Conservation (phyloP, 2,329 filamentous ascomycete species). For the Triangularia verruculosa region DNA sequence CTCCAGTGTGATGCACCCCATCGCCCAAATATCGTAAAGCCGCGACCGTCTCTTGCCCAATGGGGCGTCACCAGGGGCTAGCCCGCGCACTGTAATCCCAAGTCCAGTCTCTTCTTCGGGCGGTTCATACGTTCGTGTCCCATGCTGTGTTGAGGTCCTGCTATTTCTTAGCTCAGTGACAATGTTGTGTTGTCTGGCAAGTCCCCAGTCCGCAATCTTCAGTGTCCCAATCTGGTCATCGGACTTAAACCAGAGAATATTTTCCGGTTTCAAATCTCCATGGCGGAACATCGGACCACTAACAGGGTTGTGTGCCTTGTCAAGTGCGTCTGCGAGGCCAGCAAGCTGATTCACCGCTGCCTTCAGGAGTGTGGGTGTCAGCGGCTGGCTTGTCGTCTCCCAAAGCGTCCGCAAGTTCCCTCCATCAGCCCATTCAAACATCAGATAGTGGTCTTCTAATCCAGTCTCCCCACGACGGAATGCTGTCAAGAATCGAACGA, state of each 20-base stretch:
- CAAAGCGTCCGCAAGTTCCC: conserved; percentile 15
- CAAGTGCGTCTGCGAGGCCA: conserved; percentile 7
- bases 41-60: conserved; percentile 18
- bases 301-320: conserved; percentile 1
- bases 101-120: conserved; percentile 13
- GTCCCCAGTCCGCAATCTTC: conserved; percentile 20
- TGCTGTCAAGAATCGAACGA: conserved; percentile 20
- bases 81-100: neutral
- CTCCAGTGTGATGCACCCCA: conserved; percentile 33
- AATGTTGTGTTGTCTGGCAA: conserved; percentile 8
- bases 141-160: neutral
- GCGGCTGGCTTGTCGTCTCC: neutral
- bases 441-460: conserved; percentile 12
- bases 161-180: neutral
- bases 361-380: neutral
- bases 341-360: conserved; percentile 8
- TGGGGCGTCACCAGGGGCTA: too few species aligned
- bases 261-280: conserved; percentile 19
- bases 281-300: conserved; percentile 10
- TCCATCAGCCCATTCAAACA: conserved; percentile 23
- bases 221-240: neutral
- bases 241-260: conserved; percentile 4
- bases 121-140: conserved; percentile 13
- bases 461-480: conserved; percentile 15
- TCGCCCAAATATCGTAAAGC: conserved; percentile 32